Percentiles rank a stretch among this genome's conserved stretches.
These are phyloP conservation scores for Neurospora tetraspora DNA, from an alignment of 495 filamentous ascomycete species.

Conservation along the genomic window DNA sequence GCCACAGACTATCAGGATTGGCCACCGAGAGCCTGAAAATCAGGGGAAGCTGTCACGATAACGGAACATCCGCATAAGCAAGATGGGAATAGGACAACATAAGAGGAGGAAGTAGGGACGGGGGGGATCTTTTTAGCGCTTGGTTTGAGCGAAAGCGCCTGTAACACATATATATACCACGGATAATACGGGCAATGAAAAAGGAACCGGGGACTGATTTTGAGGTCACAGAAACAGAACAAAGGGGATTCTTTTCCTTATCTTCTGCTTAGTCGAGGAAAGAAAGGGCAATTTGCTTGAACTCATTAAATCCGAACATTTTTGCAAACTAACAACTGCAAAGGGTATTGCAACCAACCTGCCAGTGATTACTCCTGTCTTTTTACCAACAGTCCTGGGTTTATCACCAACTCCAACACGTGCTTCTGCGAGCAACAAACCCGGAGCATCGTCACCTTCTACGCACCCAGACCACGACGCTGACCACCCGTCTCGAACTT, in stretches of 20 bases:
- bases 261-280: not conserved
- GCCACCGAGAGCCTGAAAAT: not conserved
- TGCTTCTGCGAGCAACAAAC: not conserved
- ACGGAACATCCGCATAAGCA: not conserved
- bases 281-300: not conserved
- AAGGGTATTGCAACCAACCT: not conserved
- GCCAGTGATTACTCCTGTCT: not conserved
- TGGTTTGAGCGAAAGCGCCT: not conserved
- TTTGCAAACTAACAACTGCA: not conserved
- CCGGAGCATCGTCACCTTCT: no score
- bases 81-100: not conserved
- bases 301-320: not conserved
- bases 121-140: not conserved
- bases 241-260: not conserved
- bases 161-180: not conserved
- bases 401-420: not conserved
- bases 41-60: not conserved
- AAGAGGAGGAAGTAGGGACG: not conserved
- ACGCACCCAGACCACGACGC: constrained; percentile 46
- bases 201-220: not conserved
- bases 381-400: not conserved
- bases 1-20: not conserved
- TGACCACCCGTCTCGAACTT: constrained; percentile 44
- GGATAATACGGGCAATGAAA: not conserved
- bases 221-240: not conserved